Base-by-base conservation (phyloP, 2,329 filamentous ascomycete species). In the Ophiostoma ulmi region DNA sequence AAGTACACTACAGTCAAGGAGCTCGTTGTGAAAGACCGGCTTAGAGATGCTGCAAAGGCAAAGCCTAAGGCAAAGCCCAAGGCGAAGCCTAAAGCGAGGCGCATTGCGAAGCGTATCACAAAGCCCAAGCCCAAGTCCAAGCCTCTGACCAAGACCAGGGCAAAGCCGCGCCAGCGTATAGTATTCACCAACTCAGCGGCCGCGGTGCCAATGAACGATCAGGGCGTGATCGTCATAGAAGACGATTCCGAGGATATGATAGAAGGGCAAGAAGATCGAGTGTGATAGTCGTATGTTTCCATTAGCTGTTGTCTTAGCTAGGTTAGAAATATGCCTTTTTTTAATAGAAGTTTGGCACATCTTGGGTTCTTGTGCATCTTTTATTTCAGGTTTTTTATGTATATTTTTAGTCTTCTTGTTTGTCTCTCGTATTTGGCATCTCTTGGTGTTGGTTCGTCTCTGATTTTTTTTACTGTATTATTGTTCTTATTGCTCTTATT, bases 391-490 rank as follows among this genome's bases (percentile, higher is more conserved):
- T 26, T 38, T 48, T 64, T 41, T 69, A 39, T 69, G 26, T 69
- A 14, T n/a, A 8, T 55, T 22, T 31, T 14, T 58, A 17, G 10
- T 22, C 14, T 65, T 67, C 52, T 26, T 58, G 5, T 64, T 61
- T 52, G 20, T 48, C 38, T 61, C 2, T 63, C 20, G 22, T 55
- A 6, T 2, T 63, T 20, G n/a, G 55, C 22, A 8, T 17, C 17
- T 20, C 14, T 17, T 3, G 11, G 13, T 63, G 11, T 3, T 20
- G 14, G 14, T 20, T 35, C n/a, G 5, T 17, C 2, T 63, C 58
- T 61, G 31, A n/a, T 38, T 64, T 55, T 55, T 14, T 44, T 71
- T 64, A n/a, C 3, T 70, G 14, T 52, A 48, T 52, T n/a, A n/a
- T n/a, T n/a, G n/a, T n/a, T n/a, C 20, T 26, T 67, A 22, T 61